Conservation (phyloP, 2,329 filamentous ascomycete species). For the Hymenoscyphus linearis region DNA sequence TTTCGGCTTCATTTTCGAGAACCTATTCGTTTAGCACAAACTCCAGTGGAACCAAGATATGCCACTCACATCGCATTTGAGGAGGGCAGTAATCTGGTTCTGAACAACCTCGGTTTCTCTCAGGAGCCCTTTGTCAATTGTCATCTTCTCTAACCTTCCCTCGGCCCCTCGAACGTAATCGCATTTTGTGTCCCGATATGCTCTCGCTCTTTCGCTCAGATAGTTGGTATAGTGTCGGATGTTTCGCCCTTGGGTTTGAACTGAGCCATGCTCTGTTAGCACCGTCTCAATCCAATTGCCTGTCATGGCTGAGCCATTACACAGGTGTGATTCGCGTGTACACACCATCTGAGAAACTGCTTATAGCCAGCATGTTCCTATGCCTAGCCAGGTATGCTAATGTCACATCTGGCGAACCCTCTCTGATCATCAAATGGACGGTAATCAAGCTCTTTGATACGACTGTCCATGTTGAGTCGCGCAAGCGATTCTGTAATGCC, state of each 20-base stretch:
- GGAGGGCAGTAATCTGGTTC: conserved; percentile 74
- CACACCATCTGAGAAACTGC: conserved; percentile 87
- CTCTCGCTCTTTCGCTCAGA: conserved; percentile 72
- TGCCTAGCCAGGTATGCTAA: conserved; percentile 78
- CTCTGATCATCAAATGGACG: conserved; percentile 93
- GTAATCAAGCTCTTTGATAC: conserved; percentile 97
- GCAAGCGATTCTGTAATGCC: conserved; percentile 78
- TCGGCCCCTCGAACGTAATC: conserved; percentile 87
- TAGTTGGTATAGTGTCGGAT: conserved; percentile 90
- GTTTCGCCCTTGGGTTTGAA: conserved; percentile 90
- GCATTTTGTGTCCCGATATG: conserved; percentile 76
- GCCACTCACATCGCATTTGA: conserved; percentile 81
- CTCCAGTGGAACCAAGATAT: neutral
- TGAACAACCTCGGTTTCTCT: conserved; percentile 90
- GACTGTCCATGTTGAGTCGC: conserved; percentile 99
- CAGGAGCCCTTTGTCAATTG: conserved; percentile 85
- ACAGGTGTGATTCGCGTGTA: conserved; percentile 18
- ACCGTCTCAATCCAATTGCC: conserved; percentile 20
- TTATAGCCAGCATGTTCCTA: conserved; percentile 78
- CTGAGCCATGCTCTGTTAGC: conserved; percentile 47
- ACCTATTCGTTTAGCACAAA: conserved; percentile 48
- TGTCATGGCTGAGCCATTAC: conserved; percentile 14
- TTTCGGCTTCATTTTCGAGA: conserved; percentile 82
- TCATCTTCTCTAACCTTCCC: conserved; percentile 75
- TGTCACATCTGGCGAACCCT: conserved; percentile 85